phyloP scores from a whole-genome alignment of 2,329 filamentous ascomycete genomes.

The Capronia coronata region DNA sequence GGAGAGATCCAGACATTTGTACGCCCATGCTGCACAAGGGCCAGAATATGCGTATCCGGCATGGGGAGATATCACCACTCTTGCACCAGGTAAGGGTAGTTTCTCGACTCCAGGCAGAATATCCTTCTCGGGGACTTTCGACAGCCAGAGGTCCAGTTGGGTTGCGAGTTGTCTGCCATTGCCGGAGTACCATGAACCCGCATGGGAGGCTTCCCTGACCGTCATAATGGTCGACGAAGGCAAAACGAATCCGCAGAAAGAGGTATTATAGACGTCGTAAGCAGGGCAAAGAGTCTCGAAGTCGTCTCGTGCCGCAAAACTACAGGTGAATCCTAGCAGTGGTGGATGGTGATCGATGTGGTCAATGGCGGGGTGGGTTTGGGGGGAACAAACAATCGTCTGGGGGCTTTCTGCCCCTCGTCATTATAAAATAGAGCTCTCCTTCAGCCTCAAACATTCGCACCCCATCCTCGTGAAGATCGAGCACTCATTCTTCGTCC shows the following conservation, averaged over 20 bases:
- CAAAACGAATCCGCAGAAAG: neutral
- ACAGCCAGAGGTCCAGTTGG: constrained; percentile 71
- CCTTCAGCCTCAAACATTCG: too few relatives aligned
- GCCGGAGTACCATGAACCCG: constrained; percentile 78
- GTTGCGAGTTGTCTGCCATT: constrained; percentile 53
- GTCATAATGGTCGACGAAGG: constrained; percentile 30
- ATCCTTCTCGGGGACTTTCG: constrained; percentile 60
- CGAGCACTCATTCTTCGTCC: too few relatives aligned
- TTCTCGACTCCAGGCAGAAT: constrained; percentile 49
- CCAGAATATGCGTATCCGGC: constrained; percentile 92
- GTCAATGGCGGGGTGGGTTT: too few relatives aligned
- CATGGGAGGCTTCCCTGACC: constrained; percentile 61
- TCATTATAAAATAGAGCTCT: too few relatives aligned
- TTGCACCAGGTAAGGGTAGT: constrained; percentile 66
- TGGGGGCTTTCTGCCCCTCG: too few relatives aligned
- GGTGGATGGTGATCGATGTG: too few relatives aligned
- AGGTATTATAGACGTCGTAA: too few relatives aligned
- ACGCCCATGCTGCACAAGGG: constrained; percentile 86
- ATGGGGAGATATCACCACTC: constrained; percentile 88
- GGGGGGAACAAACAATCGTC: too few relatives aligned
- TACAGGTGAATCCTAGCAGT: too few relatives aligned
- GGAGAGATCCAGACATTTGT: constrained; percentile 77
- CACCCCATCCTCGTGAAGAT: too few relatives aligned
- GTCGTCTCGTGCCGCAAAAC: too few relatives aligned
- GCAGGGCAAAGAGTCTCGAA: too few relatives aligned